These are phyloP conservation scores for Clathrospora elynae DNA, from an alignment of 2,329 filamentous ascomycete genomes.

Conservation along the genomic window DNA sequence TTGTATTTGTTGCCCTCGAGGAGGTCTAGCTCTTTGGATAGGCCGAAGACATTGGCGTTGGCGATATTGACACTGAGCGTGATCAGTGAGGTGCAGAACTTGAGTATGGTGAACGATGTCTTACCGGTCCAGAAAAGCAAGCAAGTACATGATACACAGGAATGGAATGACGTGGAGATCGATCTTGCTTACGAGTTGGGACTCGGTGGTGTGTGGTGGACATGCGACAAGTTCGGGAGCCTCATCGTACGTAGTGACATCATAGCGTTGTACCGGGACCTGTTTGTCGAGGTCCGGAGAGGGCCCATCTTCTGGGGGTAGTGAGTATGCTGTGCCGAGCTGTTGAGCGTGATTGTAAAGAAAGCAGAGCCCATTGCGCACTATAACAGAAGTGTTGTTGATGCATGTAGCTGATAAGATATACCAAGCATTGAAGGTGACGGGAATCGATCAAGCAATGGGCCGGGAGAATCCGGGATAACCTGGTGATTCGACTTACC, in stretches of 20 bases:
- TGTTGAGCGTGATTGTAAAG: no score
- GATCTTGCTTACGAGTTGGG: constrained; percentile 52
- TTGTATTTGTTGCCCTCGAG: constrained; percentile 54
- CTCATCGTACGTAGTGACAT: constrained; percentile 47
- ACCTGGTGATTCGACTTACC: constrained; percentile 34
- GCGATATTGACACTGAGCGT: constrained; percentile 56
- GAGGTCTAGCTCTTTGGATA: constrained; percentile 55
- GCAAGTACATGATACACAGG: constrained; percentile 57
- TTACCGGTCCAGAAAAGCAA: constrained; percentile 55
- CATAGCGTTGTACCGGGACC: constrained; percentile 28
- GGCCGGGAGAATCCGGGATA: constrained; percentile 1
- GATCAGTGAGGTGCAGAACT: neutral
- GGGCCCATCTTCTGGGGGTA: constrained; percentile 20
- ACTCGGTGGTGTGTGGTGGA: constrained; percentile 57
- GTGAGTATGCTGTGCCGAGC: constrained; percentile 15
- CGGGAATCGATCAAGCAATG: constrained; percentile 9
- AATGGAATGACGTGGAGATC: constrained; percentile 57
- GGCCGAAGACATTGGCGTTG: constrained; percentile 59
- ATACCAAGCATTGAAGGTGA: no score
- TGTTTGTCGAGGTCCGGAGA: constrained; percentile 25
- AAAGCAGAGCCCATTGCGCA: neutral
- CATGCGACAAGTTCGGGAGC: constrained; percentile 49
- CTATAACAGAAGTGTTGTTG: constrained; percentile 1
- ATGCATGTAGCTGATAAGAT: constrained; percentile 8
- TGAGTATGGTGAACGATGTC: neutral